These are phyloP conservation scores for Colletotrichum simmondsii DNA, from an alignment of 2,329 filamentous ascomycete species.

Conservation along the genomic window DNA sequence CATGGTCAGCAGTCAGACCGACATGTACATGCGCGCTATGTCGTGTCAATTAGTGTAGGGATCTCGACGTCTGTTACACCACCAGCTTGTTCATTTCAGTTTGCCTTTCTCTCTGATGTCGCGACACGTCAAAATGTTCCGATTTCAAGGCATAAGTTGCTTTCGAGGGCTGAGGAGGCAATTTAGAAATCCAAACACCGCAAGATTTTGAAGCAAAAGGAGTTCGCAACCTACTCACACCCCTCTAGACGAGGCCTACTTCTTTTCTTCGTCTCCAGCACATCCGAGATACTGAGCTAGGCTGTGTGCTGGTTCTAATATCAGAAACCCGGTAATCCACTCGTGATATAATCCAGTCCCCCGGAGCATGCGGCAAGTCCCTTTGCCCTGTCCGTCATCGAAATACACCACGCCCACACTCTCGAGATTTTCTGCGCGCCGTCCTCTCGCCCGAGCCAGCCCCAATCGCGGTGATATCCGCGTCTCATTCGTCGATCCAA, in stretches of 20 bases:
- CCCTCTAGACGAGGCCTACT: not conserved
- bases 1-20: conserved; percentile 11
- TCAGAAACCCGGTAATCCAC: not conserved
- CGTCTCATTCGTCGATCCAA: not conserved
- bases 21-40: conserved; percentile 17
- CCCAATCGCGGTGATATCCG: not conserved
- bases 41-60: not conserved
- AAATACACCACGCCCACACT: not conserved
- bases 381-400: not conserved
- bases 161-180: not conserved
- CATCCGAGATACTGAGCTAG: not conserved
- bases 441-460: conserved; percentile 2
- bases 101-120: not conserved
- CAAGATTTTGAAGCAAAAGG: not conserved
- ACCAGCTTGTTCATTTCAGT: not conserved
- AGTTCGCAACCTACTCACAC: not conserved
- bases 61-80: not conserved
- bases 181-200: not conserved
- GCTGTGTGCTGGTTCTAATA: not conserved
- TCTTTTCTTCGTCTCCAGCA: not conserved
- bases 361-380: not conserved
- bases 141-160: not conserved
- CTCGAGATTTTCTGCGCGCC: not conserved
- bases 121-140: not conserved
- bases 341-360: not conserved